phyloP scores from a whole-genome alignment of 768 basidiomycete species.

The Boletellus ananiceps region DNA sequence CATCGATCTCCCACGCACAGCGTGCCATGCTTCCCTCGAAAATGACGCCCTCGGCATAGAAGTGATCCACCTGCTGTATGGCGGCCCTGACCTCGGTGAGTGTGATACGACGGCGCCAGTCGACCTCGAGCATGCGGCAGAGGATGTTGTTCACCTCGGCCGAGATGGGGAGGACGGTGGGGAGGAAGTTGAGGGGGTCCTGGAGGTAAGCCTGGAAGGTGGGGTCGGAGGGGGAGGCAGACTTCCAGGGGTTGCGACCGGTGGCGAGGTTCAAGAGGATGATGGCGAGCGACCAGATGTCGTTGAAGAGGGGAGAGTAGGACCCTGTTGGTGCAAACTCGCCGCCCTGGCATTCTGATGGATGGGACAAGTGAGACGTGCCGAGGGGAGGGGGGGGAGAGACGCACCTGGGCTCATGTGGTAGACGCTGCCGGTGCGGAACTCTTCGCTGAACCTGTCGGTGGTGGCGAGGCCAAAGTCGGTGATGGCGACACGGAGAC shows the following conservation, averaged over 20 bases:
- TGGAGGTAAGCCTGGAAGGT: conserved; percentile 86
- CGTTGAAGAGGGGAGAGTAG: conserved; percentile 86
- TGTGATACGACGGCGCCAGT: conserved; percentile 54
- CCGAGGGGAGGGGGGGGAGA: conserved; percentile 6
- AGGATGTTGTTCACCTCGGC: conserved; percentile 68
- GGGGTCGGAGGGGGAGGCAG: conserved; percentile 75
- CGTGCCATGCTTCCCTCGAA: conserved; percentile 80
- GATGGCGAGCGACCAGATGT: conserved; percentile 95
- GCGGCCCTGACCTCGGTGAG: conserved; percentile 48
- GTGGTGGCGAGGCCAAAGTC: conserved; percentile 95
- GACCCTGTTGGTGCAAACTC: conserved; percentile 54
- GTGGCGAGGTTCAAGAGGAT: conserved; percentile 94
- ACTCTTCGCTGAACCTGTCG: conserved; percentile 79
- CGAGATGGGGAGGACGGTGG: conserved; percentile 79
- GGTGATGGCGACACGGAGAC: conserved; percentile 76
- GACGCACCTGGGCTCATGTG: conserved; percentile 91
- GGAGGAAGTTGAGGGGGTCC: conserved; percentile 76
- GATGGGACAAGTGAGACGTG: conserved; percentile 20
- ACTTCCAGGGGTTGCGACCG: conserved; percentile 94
- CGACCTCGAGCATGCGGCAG: conserved; percentile 64
- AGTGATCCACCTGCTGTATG: conserved; percentile 53
- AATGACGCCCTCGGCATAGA: conserved; percentile 71
- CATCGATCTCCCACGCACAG: conserved; percentile 72
- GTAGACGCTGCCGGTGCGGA: conserved; percentile 95
- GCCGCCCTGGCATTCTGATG: conserved; percentile 80